Evolutionary conservation across 371 early-diverging fungal genomes (phyloP), one percentile per base, ranked within the genome.

Genomic region (Mortierella sp.): DNA sequence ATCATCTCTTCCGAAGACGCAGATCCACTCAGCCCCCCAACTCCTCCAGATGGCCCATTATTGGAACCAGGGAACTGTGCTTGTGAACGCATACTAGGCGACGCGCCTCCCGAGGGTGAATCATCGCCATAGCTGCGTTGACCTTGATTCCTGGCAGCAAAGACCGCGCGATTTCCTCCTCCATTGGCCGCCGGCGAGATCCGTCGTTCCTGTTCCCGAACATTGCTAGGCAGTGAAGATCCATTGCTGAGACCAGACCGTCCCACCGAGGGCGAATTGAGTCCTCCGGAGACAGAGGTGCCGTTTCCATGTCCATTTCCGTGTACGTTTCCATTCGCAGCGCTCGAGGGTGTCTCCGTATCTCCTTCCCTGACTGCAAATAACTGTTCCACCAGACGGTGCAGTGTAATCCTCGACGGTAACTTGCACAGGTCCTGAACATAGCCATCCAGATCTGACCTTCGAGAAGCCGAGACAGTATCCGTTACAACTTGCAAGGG

Each of bases 311-410:
- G 63, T 63, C 63, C 63, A 12, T 27, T 58, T 27, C 60, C 60
- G 29, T 63, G 63, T 63, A 21, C 63, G 29, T 63, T 16, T 63
- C 71, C 71, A 70, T 43, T 44, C 24, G 71, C n/a, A 14, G 44
- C 4, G 46, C 75, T 75, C 18, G 70, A 60, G 27, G 83, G 75
- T 41, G 91, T 93, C 71, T 95, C 94, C 35, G 91, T 87, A 84
- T 96, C 96, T 0, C 93, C 94, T 68, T 93, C 92, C 63, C 91
- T 91, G 24, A 92, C 89, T 41, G 92, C 92, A 88, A 96, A 95
- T 63, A 95, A 88, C 38, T 91, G 89, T 11, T 90, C 88, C 8
- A 95, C 91, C 60, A 93, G 83, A 1, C 87, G 77, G 74, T 91
- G 88, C 72, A 92, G 87, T 1, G 90, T 86, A 63, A 96, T 89